phyloP scores from a whole-genome alignment of 257 asterid genomes.

The Solanum ahanhuiri region DNA sequence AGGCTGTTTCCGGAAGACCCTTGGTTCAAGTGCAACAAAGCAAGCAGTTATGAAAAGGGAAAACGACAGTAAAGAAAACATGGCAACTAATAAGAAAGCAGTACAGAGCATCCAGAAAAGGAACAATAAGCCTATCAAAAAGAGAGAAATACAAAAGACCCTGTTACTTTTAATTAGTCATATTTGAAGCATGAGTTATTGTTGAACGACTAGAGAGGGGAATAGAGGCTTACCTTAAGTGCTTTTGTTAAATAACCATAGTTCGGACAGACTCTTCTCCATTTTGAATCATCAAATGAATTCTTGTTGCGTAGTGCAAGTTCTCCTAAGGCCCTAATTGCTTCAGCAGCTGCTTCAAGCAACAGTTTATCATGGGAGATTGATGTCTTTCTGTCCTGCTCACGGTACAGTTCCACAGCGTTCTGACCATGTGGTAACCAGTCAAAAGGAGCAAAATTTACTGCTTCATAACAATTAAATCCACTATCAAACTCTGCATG shows the following conservation, averaged over 20 bases:
- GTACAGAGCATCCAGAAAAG: not conserved
- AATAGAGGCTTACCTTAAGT: conserved; percentile 45
- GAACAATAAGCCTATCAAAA: not conserved
- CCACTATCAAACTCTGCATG: conserved; percentile 63
- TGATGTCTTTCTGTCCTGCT: conserved; percentile 35
- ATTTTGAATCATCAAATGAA: conserved; percentile 13
- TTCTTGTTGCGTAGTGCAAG: conserved; percentile 6
- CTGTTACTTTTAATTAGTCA: not conserved
- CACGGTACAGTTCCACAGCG: conserved; percentile 46
- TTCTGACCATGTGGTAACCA: conserved; percentile 78
- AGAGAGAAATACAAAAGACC: not conserved
- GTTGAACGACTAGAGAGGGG: not conserved
- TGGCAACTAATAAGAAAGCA: not conserved
- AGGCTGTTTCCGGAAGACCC: no score
- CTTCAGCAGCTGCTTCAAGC: conserved; percentile 60
- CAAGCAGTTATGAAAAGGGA: not conserved
- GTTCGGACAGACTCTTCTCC: conserved; percentile 36
- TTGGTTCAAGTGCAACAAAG: not conserved
- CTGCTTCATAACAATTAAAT: conserved; percentile 66
- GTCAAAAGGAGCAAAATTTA: conserved; percentile 69
- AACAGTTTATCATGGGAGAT: conserved; percentile 68
- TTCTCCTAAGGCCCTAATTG: conserved; percentile 45
- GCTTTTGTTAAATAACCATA: conserved; percentile 48
- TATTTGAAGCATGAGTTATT: not conserved
- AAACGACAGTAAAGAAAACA: not conserved